These are phyloP conservation scores for Grosmannia clavigera DNA, from an alignment of 2,329 filamentous ascomycete species.

Conservation along the genomic window DNA sequence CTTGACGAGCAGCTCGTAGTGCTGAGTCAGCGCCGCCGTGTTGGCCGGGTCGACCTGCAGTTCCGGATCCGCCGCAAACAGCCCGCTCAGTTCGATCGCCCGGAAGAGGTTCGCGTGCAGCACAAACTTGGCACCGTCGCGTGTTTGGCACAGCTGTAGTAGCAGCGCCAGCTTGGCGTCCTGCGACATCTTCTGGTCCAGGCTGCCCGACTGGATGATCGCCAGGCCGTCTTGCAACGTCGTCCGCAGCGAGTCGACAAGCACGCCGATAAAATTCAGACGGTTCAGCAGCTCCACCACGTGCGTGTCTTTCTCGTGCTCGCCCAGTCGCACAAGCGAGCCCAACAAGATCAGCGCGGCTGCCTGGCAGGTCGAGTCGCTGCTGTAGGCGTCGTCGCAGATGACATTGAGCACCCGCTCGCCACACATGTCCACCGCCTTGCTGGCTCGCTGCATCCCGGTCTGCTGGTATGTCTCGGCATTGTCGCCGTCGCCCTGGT, in stretches of 20 bases:
- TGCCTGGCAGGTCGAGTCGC: constrained; percentile 69
- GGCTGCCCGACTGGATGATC: constrained; percentile 14
- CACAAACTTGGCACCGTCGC: constrained; percentile 73
- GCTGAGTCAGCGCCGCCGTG: constrained; percentile 58
- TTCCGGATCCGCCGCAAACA: constrained; percentile 86
- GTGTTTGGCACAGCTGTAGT: constrained; percentile 71
- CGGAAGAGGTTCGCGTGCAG: constrained; percentile 81
- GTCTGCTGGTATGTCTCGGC: neutral
- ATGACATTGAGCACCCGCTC: constrained; percentile 73
- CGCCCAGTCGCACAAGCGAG: constrained; percentile 61
- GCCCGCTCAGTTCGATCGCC: constrained; percentile 64
- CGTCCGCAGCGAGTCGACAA: constrained; percentile 75
- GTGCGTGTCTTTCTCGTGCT: constrained; percentile 56
- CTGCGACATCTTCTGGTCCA: constrained; percentile 37
- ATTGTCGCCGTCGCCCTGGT: neutral
- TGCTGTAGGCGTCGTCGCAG: constrained; percentile 86
- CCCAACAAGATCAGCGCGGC: constrained; percentile 78
- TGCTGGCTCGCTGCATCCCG: constrained; percentile 51
- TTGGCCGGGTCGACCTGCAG: constrained; percentile 57
- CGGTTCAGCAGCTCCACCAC: constrained; percentile 70
- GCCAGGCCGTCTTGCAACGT: constrained; percentile 62
- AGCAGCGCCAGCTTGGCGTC: constrained; percentile 72
- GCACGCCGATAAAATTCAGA: constrained; percentile 80
- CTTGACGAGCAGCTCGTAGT: constrained; percentile 72
- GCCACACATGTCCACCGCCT: constrained; percentile 55